Evolutionary conservation across 1,284 basidiomycete species (phyloP).

Genomic region (Xanthoconium separans): DNA sequence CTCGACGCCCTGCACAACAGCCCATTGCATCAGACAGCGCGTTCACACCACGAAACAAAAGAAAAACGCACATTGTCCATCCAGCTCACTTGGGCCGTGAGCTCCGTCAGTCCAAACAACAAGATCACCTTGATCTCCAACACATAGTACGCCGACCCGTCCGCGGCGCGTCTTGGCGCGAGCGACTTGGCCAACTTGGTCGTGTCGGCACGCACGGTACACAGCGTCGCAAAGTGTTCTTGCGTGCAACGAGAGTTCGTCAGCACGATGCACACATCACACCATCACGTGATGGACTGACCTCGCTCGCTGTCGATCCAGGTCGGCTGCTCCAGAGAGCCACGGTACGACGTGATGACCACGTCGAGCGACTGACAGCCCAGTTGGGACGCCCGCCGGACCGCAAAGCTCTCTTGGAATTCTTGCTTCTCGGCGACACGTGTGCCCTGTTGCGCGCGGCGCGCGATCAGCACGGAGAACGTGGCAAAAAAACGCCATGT

Average conservation of each 20-base stretch:
- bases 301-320: conserved; percentile 29
- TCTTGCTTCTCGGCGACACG: conserved; percentile 35
- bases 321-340: conserved; percentile 15
- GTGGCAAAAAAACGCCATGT: too few relatives aligned
- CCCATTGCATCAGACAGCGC: too few relatives aligned
- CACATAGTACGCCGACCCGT: conserved; percentile 32
- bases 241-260: too few relatives aligned
- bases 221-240: conserved; percentile 43
- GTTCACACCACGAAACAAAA: too few relatives aligned
- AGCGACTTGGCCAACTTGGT: conserved; percentile 28
- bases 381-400: conserved; percentile 23
- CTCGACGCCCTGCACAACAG: conserved; percentile 20
- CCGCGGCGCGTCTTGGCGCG: conserved; percentile 13
- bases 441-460: conserved; percentile 25
- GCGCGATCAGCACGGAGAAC: neutral
- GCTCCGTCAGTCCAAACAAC: conserved; percentile 46
- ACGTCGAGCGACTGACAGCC: conserved; percentile 25
- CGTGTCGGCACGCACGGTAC: conserved; percentile 39
- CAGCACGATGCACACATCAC: too few relatives aligned
- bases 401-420: conserved; percentile 27
- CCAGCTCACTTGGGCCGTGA: conserved; percentile 46
- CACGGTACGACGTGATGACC: conserved; percentile 29
- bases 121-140: conserved; percentile 40
- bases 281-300: neutral
- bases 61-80: conserved; percentile 37